Conservation (phyloP, 106 monocot genomes). For the Dioscorea zingiberensis region DNA sequence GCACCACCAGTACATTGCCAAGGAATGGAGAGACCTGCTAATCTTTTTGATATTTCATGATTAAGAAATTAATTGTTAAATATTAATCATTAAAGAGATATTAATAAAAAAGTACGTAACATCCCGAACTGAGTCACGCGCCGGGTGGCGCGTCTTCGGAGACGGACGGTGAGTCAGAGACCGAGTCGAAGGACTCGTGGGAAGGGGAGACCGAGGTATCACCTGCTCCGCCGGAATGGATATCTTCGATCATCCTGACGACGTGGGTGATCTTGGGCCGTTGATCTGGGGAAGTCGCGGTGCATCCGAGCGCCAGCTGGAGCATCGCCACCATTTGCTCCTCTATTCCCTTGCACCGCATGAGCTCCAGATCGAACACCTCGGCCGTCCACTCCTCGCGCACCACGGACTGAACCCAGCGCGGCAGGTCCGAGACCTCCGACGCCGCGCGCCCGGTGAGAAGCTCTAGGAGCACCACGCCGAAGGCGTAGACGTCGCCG, state of each 20-base stretch:
- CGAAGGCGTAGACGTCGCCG: slow-evolving; percentile 77
- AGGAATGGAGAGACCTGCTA: too few relatives aligned
- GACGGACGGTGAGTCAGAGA: slow-evolving; percentile 58
- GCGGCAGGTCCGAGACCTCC: slow-evolving; percentile 32
- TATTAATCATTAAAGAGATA: too few relatives aligned
- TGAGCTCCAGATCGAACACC: slow-evolving; percentile 95
- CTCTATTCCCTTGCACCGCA: slow-evolving; percentile 86
- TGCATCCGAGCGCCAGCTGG: slow-evolving; percentile 76
- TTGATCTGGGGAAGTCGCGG: slow-evolving; percentile 40
- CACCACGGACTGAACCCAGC: slow-evolving; percentile 95
- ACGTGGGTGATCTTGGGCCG: slow-evolving; percentile 58
- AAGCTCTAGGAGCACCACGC: slow-evolving; percentile 76
- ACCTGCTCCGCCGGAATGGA: slow-evolving; percentile 18
- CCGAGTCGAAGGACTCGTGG: slow-evolving; percentile 61
- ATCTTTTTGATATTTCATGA: too few relatives aligned
- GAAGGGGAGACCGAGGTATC: slow-evolving; percentile 43
- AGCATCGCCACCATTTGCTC: slow-evolving; percentile 92
- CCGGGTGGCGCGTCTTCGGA: slow-evolving; percentile 32
- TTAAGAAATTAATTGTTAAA: too few relatives aligned
- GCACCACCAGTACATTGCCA: too few relatives aligned
- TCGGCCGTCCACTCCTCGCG: slow-evolving; percentile 96
- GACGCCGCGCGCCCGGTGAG: slow-evolving; percentile 62
- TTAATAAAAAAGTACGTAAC: too few relatives aligned
- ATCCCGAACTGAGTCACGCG: too few relatives aligned
- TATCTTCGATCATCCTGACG: slow-evolving; percentile 49